Percentiles rank a stretch among this genome's conserved stretches.
phyloP scores from a whole-genome alignment of 2,329 filamentous ascomycete genomes.

The Colletotrichum lini region DNA sequence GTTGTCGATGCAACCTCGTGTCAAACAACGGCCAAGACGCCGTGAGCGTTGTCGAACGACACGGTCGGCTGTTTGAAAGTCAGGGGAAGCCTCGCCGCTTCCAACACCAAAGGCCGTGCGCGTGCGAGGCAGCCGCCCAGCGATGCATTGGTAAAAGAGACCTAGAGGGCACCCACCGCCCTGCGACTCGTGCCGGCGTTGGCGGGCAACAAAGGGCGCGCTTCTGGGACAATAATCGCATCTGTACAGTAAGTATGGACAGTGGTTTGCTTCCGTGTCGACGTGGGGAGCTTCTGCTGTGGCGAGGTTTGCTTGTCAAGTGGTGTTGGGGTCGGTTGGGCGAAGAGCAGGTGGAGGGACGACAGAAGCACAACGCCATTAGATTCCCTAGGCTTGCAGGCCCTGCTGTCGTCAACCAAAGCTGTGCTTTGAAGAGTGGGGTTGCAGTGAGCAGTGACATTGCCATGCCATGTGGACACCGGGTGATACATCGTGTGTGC shows the following conservation, averaged over 20 bases:
- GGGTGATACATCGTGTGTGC: constrained; percentile 14
- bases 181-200: constrained; percentile 16
- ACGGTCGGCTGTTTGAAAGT: constrained; percentile 36
- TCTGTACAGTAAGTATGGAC: background rate
- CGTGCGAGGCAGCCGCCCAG: too few species aligned
- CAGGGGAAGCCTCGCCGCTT: constrained; percentile 36
- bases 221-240: background rate
- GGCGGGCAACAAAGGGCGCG: constrained; percentile 1
- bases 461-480: constrained; percentile 22
- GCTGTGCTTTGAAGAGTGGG: constrained; percentile 8
- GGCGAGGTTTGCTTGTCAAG: constrained; percentile 1
- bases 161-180: constrained; percentile 11
- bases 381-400: constrained; percentile 18
- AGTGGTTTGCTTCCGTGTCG: background rate
- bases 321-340: constrained; percentile 7
- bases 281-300: background rate
- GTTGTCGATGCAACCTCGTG: constrained; percentile 25
- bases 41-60: constrained; percentile 17
- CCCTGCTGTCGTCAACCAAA: background rate
- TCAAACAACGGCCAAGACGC: constrained; percentile 20
- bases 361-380: constrained; percentile 18
- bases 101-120: constrained; percentile 27
- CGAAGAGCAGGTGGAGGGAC: constrained; percentile 22
- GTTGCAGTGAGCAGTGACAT: constrained; percentile 26
- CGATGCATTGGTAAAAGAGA: background rate